Evolutionary conservation across 495 filamentous ascomycete genomes (phyloP).

Genomic region (Jackrogersella minutella): DNA sequence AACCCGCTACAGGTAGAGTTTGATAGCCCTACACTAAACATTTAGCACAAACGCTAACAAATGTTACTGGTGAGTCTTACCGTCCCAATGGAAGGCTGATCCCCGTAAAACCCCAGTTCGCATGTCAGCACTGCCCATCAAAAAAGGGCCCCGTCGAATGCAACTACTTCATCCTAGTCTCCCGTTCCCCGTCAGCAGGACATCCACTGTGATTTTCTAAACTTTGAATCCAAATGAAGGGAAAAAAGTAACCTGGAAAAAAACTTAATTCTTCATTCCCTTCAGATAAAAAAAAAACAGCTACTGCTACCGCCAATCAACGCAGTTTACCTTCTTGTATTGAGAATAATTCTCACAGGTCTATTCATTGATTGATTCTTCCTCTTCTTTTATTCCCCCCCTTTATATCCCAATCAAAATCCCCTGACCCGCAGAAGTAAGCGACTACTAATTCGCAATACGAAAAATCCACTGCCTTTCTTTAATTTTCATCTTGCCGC

Average conservation of each 20-base stretch:
- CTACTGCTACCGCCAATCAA: neutral
- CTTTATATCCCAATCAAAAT: neutral
- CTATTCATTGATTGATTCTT: neutral
- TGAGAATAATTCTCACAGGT: neutral
- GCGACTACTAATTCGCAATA: slow-evolving; percentile 19
- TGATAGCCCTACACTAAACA: neutral
- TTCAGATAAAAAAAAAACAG: slow-evolving; percentile 21
- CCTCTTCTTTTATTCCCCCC: neutral
- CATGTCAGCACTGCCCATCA: slow-evolving; percentile 20
- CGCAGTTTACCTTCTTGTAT: neutral
- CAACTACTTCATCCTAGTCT: slow-evolving; percentile 2
- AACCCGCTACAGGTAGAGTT: slow-evolving; percentile 17
- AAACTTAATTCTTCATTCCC: slow-evolving; percentile 28
- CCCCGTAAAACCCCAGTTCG: slow-evolving; percentile 26
- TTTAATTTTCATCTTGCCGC: slow-evolving; percentile 4
- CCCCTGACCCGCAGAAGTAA: slow-evolving; percentile 11
- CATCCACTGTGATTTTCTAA: slow-evolving; percentile 4
- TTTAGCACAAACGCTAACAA: slow-evolving; percentile 26
- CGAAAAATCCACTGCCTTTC: slow-evolving; percentile 12
- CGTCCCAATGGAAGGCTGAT: slow-evolving; percentile 19
- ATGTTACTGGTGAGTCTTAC: slow-evolving; percentile 26
- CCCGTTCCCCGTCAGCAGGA: slow-evolving; percentile 25
- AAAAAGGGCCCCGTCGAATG: slow-evolving; percentile 19
- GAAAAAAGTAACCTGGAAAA: neutral
- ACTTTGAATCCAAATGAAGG: neutral